Conservation (phyloP, 129 eudicot genomes). For the Centrapalus pauciflorus region DNA sequence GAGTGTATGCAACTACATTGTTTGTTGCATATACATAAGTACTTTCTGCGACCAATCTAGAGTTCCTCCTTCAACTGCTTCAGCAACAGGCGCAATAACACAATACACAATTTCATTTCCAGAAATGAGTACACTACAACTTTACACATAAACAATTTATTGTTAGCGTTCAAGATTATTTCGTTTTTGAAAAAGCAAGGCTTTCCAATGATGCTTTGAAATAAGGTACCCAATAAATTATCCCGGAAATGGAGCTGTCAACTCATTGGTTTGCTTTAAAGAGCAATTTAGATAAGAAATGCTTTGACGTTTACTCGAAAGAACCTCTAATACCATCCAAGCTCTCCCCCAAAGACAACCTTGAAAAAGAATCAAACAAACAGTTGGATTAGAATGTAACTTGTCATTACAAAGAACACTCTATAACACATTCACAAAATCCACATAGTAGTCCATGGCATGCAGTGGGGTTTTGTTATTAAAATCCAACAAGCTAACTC, state of each 20-base stretch:
- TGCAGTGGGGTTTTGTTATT: too few relatives aligned
- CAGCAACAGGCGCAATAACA: constrained; percentile 1
- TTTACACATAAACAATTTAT: constrained; percentile 8
- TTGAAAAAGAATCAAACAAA: constrained; percentile 23
- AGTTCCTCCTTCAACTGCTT: not conserved
- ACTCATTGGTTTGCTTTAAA: not conserved
- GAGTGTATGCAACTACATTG: too few relatives aligned
- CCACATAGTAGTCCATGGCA: not conserved
- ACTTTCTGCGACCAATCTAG: too few relatives aligned
- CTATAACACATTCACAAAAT: not conserved
- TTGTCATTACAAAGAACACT: not conserved
- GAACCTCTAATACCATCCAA: constrained; percentile 72
- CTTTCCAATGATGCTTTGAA: constrained; percentile 2
- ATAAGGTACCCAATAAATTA: not conserved
- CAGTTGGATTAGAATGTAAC: not conserved
- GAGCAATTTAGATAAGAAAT: not conserved
- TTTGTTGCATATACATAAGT: too few relatives aligned
- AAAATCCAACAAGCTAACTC: too few relatives aligned
- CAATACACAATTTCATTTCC: constrained; percentile 1
- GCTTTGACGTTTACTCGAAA: constrained; percentile 24
- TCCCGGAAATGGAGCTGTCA: not conserved
- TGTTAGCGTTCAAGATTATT: not conserved
- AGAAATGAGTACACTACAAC: not conserved
- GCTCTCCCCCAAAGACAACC: constrained; percentile 89
- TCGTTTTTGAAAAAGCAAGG: not conserved